A percentile compares a stretch with the other conserved stretches of the same genome.
phyloP scores from a whole-genome alignment of 768 basidiomycete genomes.

The Collybia mongolica region DNA sequence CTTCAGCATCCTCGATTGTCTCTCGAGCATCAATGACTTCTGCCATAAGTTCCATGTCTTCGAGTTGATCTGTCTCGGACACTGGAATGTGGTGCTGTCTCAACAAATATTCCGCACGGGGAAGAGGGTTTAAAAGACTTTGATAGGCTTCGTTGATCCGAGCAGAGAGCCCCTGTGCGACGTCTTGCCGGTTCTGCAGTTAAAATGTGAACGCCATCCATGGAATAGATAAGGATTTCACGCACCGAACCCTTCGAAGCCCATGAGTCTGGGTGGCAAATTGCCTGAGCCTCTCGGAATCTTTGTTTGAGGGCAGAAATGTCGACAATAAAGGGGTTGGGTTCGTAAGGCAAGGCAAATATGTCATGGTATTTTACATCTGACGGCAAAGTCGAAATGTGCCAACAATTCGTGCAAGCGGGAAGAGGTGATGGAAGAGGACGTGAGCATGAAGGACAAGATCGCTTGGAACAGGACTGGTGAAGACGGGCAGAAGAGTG shows the following conservation, averaged over 20 bases:
- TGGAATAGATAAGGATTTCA: conserved; percentile 7
- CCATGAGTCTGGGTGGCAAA: conserved; percentile 89
- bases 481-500: conserved; percentile 5
- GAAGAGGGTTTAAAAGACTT: conserved; percentile 67
- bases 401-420: conserved; percentile 72
- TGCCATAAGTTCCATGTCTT: conserved; percentile 68
- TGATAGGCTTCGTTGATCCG: conserved; percentile 83
- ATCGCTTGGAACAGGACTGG: conserved; percentile 8
- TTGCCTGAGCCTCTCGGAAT: conserved; percentile 71
- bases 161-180: conserved; percentile 69
- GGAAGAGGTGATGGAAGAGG: conserved; percentile 65
- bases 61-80: conserved; percentile 68
- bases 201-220: conserved; percentile 6
- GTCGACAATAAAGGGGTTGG: conserved; percentile 75
- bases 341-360: conserved; percentile 57
- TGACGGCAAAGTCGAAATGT: conserved; percentile 57
- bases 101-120: conserved; percentile 81
- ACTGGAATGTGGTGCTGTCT: conserved; percentile 54
- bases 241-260: conserved; percentile 61
- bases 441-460: conserved; percentile 64
- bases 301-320: conserved; percentile 53
- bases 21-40: conserved; percentile 82
- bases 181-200: conserved; percentile 49
- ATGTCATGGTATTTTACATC: conserved; percentile 64
- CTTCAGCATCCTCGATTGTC: conserved; percentile 63